Evolutionary conservation across 305 asterid species (phyloP).

Genomic region (Coffea humblotiana): DNA sequence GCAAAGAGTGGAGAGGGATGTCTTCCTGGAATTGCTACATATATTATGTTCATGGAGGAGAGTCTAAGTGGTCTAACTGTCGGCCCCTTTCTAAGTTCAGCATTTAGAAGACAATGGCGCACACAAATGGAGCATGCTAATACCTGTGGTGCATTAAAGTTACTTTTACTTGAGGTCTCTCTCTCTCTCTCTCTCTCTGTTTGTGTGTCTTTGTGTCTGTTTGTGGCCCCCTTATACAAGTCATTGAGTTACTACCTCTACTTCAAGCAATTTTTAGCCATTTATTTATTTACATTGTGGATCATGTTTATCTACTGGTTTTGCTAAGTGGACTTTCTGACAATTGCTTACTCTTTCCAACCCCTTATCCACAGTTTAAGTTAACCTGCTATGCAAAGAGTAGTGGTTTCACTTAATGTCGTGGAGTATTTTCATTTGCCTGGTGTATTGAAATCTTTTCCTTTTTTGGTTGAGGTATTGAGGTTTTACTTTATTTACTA

Average conservation of each 20-base stretch:
- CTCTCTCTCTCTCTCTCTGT: constrained; percentile 7
- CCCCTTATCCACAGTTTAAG: not conserved
- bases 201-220: not conserved
- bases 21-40: constrained; percentile 61
- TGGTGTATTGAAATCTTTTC: not conserved
- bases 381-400: not conserved
- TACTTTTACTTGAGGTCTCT: constrained; percentile 80
- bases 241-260: not conserved
- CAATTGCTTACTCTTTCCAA: not conserved
- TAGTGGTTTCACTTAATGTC: not conserved
- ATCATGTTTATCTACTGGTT: not conserved
- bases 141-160: constrained; percentile 52
- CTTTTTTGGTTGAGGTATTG: not conserved
- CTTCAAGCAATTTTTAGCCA: not conserved
- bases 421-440: not conserved
- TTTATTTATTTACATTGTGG: not conserved
- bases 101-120: constrained; percentile 77
- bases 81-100: constrained; percentile 70
- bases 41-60: constrained; percentile 84
- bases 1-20: constrained; percentile 68
- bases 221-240: not conserved
- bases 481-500: too few relatives aligned
- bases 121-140: constrained; percentile 71
- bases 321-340: not conserved
- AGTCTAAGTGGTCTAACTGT: constrained; percentile 72